A percentile compares a stretch with the other conserved stretches of the same genome.
phyloP scores from a whole-genome alignment of 1,139 yeast species.

The Nadsonia starkeyi-henricii region DNA sequence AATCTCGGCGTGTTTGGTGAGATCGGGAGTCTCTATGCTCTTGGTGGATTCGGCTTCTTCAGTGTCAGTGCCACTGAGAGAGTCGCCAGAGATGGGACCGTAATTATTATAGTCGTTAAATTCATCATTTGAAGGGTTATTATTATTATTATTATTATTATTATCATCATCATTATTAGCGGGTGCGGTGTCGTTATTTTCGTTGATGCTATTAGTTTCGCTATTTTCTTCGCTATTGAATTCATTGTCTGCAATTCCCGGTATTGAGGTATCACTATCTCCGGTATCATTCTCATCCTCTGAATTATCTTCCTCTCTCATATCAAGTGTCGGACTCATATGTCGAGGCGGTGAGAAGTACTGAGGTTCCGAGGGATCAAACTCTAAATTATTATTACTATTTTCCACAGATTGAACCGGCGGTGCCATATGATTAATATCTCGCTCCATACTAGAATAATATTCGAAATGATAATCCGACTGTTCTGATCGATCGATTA shows the following conservation, averaged over 20 bases:
- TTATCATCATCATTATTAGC: constrained; percentile 1
- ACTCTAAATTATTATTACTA: constrained; percentile 21
- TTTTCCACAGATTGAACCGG: constrained; percentile 23
- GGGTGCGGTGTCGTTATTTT: background rate
- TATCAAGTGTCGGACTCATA: background rate
- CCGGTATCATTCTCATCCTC: background rate
- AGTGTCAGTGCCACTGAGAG: constrained; percentile 2
- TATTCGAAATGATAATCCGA: constrained; percentile 86
- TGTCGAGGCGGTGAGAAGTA: constrained; percentile 31
- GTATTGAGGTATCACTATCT: background rate
- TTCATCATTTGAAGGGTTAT: background rate
- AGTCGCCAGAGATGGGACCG: constrained; percentile 9
- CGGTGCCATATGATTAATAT: background rate
- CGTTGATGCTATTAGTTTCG: too few relatives aligned
- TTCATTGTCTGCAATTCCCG: too few relatives aligned
- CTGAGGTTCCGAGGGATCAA: constrained; percentile 58
- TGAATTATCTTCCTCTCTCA: background rate
- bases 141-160: constrained; percentile 11
- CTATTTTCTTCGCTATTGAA: too few relatives aligned
- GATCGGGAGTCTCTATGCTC: constrained; percentile 22
- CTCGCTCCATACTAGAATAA: constrained; percentile 50
- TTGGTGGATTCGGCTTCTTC: background rate
- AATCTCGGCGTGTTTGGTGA: constrained; percentile 75
- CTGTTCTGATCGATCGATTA: constrained; percentile 70
- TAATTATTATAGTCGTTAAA: constrained; percentile 12